Base-by-base conservation (phyloP, 2,329 filamentous ascomycete genomes). In the Sodiomyces alkalinus region DNA sequence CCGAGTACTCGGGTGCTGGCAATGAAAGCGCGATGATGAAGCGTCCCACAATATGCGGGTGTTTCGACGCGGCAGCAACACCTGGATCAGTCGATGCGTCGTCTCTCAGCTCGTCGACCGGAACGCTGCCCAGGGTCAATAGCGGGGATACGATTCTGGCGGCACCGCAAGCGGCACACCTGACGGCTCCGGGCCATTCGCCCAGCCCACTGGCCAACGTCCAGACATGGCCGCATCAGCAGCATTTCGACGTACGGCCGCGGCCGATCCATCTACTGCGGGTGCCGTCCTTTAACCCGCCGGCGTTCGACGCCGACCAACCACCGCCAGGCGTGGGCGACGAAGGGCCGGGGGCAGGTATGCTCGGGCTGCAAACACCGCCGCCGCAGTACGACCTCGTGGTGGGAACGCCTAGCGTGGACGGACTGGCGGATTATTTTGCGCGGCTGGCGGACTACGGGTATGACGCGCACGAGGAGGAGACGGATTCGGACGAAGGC, bases 361-460 rank as follows among this genome's bases (percentile, higher is more conserved):
- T 35, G 3, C 16, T 30, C 17, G 45, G 46, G 1, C 50, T 80
- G 11, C 61, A 80, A 38, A 92, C 83, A 0, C 85, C 85, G 2
- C 86, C 86, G 6, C 86, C 86, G 1, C 73, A 79, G 32, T 93
- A 94, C 47, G 80, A 87, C 33, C 62, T 66, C 4, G 80, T 92
- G 20, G 71, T 90, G 2, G 80, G 77, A 11, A 70, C 68, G 34
- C 59, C 70, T 15, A 62, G 73, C 53, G 60, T 82, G 48, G 51
- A 85, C 56, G 53, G 75, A 0, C 51, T 93, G 26, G 80, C 83
- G 2, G 86, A 93, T 44, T 94, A 94, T 50, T 94, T 94, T 47
- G 62, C 76, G 0, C 71, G 86, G 1, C 55, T 92, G 21, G 80
- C 80, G 1, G 68, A 82, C 38, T 78, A 80, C 31, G 76, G 82